Evolutionary conservation across 345 rosid genomes (phyloP), one percentile per base, ranked within the genome.

Genomic region (Hibiscus mutabilis): DNA sequence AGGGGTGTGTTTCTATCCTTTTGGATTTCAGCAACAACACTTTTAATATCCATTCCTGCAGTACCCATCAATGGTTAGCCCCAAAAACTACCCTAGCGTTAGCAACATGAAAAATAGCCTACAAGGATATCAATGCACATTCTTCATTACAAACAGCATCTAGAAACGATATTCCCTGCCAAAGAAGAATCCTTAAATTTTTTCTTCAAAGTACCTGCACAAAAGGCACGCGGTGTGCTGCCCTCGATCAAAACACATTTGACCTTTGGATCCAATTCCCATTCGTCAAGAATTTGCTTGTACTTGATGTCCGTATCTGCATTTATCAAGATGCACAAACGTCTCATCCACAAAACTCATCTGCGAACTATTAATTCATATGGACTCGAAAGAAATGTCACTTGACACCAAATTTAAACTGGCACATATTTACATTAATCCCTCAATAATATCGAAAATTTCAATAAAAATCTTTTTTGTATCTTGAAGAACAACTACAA

Each of bases 41-140:
- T 93, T 82, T 91, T 89, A 73, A 92, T 88, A 83, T 89, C 96
- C 93, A 92, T 89, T 65, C 93, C 92, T 88, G 89, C 93, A 91
- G 78, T 63, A 73, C 60, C 69, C 83, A 66, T 76, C 58, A 74
- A 74, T 69, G 73, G 74, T 79, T 69, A 82, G 77, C 78, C 80
- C 80, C 84, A 73, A 82, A 69, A 82, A 69, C 73, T 72, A 74
- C 65, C 82, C 75, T n/a, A n/a, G 25, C 40, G 59, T 75, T 62
- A 73, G 67, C 71, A 72, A 25, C 19, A 1, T 62, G 11, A 57
- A 53, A 63, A 72, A 35, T 60, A 61, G 44, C 55, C 69, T 56
- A 69, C 21, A 58, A 64, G 53, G 19, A 16, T 57, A 52, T 2
- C n/a, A 12, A 53, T 65, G 7, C 25, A 57, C 12, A 8, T 15